Base-by-base conservation (phyloP, 768 basidiomycete species). In the Mycena latifolia region DNA sequence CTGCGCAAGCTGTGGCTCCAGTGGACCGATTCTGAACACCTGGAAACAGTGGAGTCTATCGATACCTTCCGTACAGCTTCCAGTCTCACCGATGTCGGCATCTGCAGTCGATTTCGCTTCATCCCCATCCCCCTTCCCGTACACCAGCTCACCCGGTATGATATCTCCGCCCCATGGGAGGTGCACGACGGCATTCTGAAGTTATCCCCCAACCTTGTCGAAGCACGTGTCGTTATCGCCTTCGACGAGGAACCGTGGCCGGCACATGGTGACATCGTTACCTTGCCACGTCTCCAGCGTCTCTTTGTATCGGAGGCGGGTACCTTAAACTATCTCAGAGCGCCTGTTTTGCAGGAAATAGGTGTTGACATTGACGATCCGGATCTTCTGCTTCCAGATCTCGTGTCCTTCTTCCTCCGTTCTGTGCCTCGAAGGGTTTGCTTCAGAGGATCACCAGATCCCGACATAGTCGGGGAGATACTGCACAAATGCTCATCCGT, bases 81-180 rank as follows among this genome's bases (percentile, higher is more conserved):
- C 35, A 46, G 48, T 45, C 29, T 64, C 6, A 12, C 51, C 28
- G 47, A 64, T 6, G 15, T 22, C n/a, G 9, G 20, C 28, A 17
- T 50, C 11, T 29, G 1, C 46, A 51, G 45, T 11, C 18, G 24
- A 33, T 24, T 10, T 31, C n/a, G 37, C 15, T 46, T 14, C 25
- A n/a, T 43, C 0, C 39, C 48, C 8, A 33, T 57, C 15, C 18
- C 29, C 14, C 28, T 64, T n/a, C 47, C 55, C 5, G 5, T 33
- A 8, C 39, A 46, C 6, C 55, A 63, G 25, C 48, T 63, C 28
- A 51, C 55, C 2, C 62, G 37, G 2, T 64, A 57, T 39, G 20
- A 56, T 14, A 18, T 64, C 43, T 25, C 43, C 28, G 55, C 6
- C 31, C 37, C 41, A 1, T 51, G 28, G 48, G 15, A 51, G 17